phyloP scores from a whole-genome alignment of 169 alveolate species.

The Plasmodium chabaudi region DNA sequence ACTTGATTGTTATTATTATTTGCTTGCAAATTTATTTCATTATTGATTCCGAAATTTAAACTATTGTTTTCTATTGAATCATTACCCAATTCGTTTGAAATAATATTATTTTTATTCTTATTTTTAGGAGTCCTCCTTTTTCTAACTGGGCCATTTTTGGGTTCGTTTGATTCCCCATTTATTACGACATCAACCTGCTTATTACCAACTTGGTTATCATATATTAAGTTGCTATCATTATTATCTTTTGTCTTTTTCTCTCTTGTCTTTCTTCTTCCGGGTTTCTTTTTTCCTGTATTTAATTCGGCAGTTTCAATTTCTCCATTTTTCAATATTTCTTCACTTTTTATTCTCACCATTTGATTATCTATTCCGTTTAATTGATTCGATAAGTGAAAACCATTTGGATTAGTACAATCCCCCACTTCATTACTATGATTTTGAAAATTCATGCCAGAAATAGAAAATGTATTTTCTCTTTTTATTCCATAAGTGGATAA shows the following conservation, averaged over 20 bases:
- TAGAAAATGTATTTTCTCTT: not conserved
- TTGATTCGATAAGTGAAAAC: not conserved
- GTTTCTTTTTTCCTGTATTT: conserved; percentile 4
- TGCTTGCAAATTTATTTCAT: conserved; percentile 17
- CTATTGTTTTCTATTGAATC: not conserved
- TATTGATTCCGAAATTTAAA: not conserved
- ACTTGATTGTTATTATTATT: conserved; percentile 1
- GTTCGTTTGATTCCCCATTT: conserved; percentile 7
- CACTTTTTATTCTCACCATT: not conserved
- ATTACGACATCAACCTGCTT: not conserved
- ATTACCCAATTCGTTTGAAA: not conserved
- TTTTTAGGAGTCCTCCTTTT: conserved; percentile 7
- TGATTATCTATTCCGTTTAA: not conserved
- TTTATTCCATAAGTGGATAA: not conserved
- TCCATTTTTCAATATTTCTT: not conserved
- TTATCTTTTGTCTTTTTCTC: conserved; percentile 23
- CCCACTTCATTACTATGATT: not conserved
- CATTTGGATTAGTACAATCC: not conserved
- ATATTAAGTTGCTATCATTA: conserved; percentile 24
- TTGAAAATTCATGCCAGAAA: too few species aligned
- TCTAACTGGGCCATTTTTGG: not conserved
- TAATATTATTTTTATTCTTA: conserved; percentile 21
- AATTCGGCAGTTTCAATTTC: not conserved
- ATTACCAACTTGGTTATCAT: conserved; percentile 17
- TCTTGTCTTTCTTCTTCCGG: conserved; percentile 31